phyloP scores from a whole-genome alignment of 306 rosid genomes.

The Coriaria nepalensis region DNA sequence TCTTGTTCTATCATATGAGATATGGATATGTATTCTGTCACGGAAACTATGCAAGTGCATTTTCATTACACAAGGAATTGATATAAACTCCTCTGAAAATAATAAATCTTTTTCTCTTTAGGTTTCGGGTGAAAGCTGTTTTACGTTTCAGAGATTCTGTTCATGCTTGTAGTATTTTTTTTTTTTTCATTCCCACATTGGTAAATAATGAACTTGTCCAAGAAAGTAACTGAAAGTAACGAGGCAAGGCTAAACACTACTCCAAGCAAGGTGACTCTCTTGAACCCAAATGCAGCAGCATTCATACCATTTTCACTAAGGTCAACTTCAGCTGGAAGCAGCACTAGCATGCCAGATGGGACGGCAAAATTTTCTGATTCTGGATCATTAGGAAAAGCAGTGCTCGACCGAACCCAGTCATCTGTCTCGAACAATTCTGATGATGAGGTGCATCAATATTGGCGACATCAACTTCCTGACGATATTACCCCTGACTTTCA shows the following conservation, averaged over 20 bases:
- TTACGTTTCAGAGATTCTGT: neutral
- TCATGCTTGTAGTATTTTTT: neutral
- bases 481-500: conserved; percentile 96
- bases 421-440: conserved; percentile 72
- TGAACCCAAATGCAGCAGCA: conserved; percentile 99
- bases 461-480: conserved; percentile 96
- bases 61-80: no score
- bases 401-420: conserved; percentile 74
- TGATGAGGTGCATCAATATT: conserved; percentile 81
- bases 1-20: no score
- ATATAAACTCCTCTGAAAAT: neutral
- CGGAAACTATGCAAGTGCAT: no score
- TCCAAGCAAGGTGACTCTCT: conserved; percentile 36
- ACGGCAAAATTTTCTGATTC: conserved; percentile 30
- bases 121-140: neutral
- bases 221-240: conserved; percentile 36
- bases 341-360: conserved; percentile 39
- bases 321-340: conserved; percentile 60
- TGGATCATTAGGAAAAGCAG: conserved; percentile 64
- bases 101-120: neutral
- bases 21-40: no score
- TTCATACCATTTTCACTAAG: conserved; percentile 72
- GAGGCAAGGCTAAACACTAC: conserved; percentile 34
- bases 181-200: conserved; percentile 14
- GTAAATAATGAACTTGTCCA: conserved; percentile 75